phyloP scores from a whole-genome alignment of 2,329 filamentous ascomycete genomes.

The Cercospora canescens region DNA sequence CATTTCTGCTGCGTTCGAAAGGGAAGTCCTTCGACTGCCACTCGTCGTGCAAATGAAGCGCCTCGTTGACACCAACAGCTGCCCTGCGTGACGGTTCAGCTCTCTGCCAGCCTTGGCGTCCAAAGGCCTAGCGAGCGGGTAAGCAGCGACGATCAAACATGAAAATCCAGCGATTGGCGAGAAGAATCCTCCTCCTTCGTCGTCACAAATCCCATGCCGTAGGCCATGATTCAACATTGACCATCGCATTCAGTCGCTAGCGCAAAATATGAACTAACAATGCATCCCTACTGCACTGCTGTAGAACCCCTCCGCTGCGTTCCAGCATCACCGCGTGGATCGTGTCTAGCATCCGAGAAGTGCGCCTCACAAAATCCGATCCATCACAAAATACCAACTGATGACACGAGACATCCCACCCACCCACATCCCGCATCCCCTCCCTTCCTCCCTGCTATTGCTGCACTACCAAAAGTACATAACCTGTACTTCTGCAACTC shows the following conservation, averaged over 20 bases:
- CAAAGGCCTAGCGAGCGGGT: background rate
- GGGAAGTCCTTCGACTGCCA: background rate
- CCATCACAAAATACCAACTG: background rate
- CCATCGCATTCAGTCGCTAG: background rate
- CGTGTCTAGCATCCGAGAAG: background rate
- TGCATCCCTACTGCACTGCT: background rate
- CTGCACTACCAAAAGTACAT: background rate
- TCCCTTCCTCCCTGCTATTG: background rate
- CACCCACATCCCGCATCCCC: background rate
- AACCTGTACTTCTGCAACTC: background rate
- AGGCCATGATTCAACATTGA: background rate
- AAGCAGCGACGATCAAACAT: background rate
- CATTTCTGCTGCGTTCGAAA: background rate
- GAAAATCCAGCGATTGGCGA: background rate
- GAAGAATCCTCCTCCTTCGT: background rate
- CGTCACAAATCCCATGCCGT: background rate
- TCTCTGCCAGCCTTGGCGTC: background rate
- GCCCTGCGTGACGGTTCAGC: background rate
- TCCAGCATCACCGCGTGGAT: background rate
- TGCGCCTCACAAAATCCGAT: background rate
- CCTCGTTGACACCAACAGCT: background rate
- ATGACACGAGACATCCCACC: background rate
- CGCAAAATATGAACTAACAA: background rate
- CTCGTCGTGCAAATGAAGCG: constrained; percentile 1
- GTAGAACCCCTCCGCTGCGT: background rate